Percentiles rank a stretch among this genome's conserved stretches.
Evolutionary conservation across 768 basidiomycete species (phyloP).

Genomic region (Suillus decipiens): DNA sequence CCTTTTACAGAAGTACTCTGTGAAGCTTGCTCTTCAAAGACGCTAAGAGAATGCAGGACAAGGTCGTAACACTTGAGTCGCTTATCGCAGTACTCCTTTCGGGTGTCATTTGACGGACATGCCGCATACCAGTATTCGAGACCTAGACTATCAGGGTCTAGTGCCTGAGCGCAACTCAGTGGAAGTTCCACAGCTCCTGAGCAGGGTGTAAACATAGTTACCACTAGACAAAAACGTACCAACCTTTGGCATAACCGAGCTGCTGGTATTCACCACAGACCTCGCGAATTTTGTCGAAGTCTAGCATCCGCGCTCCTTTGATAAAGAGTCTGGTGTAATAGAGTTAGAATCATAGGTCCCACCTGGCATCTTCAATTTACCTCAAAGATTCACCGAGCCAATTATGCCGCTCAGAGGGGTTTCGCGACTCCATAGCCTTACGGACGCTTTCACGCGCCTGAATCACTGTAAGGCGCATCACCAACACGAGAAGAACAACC

Average conservation of each 20-base stretch:
- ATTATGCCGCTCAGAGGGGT: constrained; percentile 71
- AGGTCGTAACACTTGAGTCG: constrained; percentile 80
- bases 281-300: constrained; percentile 82
- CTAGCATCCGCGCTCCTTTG: constrained; percentile 84
- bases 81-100: constrained; percentile 55
- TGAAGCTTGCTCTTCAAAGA: constrained; percentile 69
- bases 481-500: constrained; percentile 7
- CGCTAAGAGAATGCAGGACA: constrained; percentile 76
- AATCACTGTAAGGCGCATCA: constrained; percentile 11
- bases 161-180: constrained; percentile 74
- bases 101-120: constrained; percentile 56
- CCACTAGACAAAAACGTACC: constrained; percentile 16
- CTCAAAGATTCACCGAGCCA: constrained; percentile 85
- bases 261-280: constrained; percentile 89
- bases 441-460: constrained; percentile 94
- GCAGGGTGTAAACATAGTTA: constrained; percentile 8
- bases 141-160: constrained; percentile 76
- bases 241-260: constrained; percentile 81
- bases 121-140: constrained; percentile 77
- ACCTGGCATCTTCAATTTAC: constrained; percentile 40
- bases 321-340: constrained; percentile 66
- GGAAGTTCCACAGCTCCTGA: constrained; percentile 85
- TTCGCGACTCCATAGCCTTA: constrained; percentile 81
- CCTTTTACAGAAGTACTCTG: constrained; percentile 25
- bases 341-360: constrained; percentile 8